Percentiles rank a stretch among this genome's conserved stretches.
These are phyloP conservation scores for Lasiodiplodia gonubiensis DNA, from an alignment of 2,329 filamentous ascomycete species.

Conservation along the genomic window DNA sequence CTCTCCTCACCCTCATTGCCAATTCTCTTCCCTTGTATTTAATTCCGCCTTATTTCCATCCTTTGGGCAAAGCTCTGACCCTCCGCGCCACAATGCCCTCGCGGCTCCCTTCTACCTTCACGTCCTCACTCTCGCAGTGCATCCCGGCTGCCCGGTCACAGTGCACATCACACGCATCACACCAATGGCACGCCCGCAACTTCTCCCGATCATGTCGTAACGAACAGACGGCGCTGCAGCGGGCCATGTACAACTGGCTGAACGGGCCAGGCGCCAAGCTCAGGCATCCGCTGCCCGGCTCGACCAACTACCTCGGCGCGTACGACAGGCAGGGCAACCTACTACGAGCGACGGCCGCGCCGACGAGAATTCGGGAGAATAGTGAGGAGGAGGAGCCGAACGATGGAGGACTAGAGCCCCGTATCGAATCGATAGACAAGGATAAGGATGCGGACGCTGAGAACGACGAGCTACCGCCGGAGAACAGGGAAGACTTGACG, in stretches of 20 bases:
- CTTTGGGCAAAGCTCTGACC: background rate
- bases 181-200: conserved; percentile 34
- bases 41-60: conserved; percentile 27
- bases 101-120: conserved; percentile 31
- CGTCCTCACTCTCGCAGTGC: conserved; percentile 36
- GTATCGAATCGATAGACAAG: conserved; percentile 27
- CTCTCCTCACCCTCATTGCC: conserved; percentile 9
- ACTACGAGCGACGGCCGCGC: conserved; percentile 38
- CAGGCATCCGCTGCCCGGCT: conserved; percentile 54
- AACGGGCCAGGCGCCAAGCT: conserved; percentile 59
- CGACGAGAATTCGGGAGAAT: background rate
- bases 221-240: conserved; percentile 56
- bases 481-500: conserved; percentile 42
- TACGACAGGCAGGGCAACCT: conserved; percentile 59
- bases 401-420: conserved; percentile 32
- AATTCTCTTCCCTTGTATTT: conserved; percentile 30
- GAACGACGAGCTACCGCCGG: conserved; percentile 36
- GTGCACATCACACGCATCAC: conserved; percentile 20
- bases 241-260: conserved; percentile 65
- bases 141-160: conserved; percentile 31
- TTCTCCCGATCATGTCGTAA: conserved; percentile 46
- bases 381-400: conserved; percentile 30
- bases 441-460: conserved; percentile 2
- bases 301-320: conserved; percentile 62
- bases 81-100: conserved; percentile 40